Conservation (phyloP, 768 basidiomycete genomes). For the Tricholoma flavovirens region DNA sequence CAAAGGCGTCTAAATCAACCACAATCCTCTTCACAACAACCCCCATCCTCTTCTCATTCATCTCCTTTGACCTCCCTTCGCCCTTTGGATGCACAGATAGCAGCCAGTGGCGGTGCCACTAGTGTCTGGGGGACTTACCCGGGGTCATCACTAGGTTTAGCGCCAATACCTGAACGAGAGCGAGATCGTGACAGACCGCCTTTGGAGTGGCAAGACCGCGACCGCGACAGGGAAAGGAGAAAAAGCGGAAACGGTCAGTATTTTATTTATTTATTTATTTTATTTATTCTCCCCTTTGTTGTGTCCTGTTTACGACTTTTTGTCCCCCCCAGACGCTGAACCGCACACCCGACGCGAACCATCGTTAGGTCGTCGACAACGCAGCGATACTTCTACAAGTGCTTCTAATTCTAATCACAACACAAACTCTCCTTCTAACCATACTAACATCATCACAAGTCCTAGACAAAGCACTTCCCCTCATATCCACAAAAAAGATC, state of each 20-base stretch:
- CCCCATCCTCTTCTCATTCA: constrained; percentile 32
- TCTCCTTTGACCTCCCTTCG: constrained; percentile 27
- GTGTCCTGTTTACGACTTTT: not conserved
- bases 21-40: constrained; percentile 37
- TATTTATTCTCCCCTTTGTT: not conserved
- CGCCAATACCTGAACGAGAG: constrained; percentile 3
- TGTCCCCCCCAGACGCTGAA: not conserved
- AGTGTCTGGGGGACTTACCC: constrained; percentile 14
- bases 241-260: not conserved
- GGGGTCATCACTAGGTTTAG: constrained; percentile 10
- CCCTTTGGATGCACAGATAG: constrained; percentile 18
- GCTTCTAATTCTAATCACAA: not conserved
- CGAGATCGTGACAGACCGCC: constrained; percentile 11
- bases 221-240: not conserved
- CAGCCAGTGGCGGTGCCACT: constrained; percentile 3
- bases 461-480: not conserved
- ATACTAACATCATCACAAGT: not conserved
- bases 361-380: constrained; percentile 1
- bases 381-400: constrained; percentile 6
- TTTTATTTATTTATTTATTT: constrained; percentile 1
- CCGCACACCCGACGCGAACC: not conserved
- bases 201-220: not conserved
- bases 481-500: not conserved
- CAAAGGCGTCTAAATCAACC: constrained; percentile 19
- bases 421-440: not conserved